Evolutionary conservation across 192 early-diverging fungal species (phyloP).

Genomic region (Rhizoclosmatium sp.): DNA sequence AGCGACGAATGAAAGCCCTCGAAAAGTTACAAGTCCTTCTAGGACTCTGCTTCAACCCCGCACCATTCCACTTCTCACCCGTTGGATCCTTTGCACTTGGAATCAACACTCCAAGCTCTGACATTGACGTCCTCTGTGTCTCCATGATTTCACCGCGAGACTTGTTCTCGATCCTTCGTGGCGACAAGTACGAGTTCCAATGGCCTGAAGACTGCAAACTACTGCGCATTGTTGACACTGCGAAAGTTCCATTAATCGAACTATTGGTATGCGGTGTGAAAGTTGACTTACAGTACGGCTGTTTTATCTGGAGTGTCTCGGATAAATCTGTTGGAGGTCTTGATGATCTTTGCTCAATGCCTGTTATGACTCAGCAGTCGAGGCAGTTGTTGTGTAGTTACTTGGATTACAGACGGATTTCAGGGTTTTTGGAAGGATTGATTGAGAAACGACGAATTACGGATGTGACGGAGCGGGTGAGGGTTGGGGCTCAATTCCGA

Average conservation of each 20-base stretch:
- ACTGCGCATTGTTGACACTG: slow-evolving; percentile 18
- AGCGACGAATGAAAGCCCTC: slow-evolving; percentile 1
- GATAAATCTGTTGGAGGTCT: not conserved
- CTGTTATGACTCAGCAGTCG: not conserved
- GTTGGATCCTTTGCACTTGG: slow-evolving; percentile 23
- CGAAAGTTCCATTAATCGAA: slow-evolving; percentile 26
- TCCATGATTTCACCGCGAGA: not conserved
- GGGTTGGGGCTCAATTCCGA: not conserved
- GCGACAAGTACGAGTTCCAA: not conserved
- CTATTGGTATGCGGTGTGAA: not conserved
- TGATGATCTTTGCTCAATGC: not conserved
- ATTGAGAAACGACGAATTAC: not conserved
- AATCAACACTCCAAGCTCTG: not conserved
- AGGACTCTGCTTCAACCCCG: not conserved
- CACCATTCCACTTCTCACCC: not conserved
- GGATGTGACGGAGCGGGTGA: not conserved
- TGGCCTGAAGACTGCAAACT: not conserved
- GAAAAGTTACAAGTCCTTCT: not conserved
- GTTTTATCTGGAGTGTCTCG: not conserved
- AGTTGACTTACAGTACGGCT: slow-evolving; percentile 27
- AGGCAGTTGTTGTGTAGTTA: not conserved
- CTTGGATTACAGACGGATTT: not conserved
- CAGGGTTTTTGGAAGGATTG: not conserved
- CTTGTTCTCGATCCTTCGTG: slow-evolving; percentile 6
- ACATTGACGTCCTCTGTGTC: slow-evolving; percentile 26